phyloP scores from a whole-genome alignment of 2,329 filamentous ascomycete species.

The Nemania serpens region DNA sequence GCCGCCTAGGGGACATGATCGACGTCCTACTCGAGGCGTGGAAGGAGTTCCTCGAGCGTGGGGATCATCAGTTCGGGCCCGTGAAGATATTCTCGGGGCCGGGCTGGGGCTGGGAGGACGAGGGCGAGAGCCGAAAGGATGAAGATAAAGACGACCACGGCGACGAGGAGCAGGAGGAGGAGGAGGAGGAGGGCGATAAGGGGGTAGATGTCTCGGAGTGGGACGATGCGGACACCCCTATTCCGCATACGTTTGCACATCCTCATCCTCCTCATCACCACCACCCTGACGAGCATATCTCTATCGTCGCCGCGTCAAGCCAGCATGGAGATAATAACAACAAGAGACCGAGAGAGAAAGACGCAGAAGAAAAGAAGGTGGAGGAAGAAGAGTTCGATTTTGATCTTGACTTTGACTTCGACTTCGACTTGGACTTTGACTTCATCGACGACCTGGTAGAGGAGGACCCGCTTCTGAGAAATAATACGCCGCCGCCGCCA shows the following conservation, averaged over 20 bases:
- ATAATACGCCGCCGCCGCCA: too few relatives aligned
- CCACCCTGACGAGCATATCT: too few relatives aligned
- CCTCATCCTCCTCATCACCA: too few relatives aligned
- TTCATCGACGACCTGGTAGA: slow-evolving; percentile 32
- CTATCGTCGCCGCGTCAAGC: too few relatives aligned
- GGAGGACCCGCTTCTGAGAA: too few relatives aligned
- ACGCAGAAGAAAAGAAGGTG: too few relatives aligned
- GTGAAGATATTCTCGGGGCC: neutral
- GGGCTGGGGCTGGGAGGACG: too few relatives aligned
- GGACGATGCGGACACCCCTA: slow-evolving; percentile 31
- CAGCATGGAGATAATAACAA: neutral
- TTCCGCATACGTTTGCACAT: neutral
- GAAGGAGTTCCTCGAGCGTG: slow-evolving; percentile 24
- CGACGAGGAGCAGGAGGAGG: neutral
- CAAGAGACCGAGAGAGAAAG: neutral
- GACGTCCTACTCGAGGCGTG: slow-evolving; percentile 28
- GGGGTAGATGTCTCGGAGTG: too few relatives aligned
- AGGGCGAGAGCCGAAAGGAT: neutral
- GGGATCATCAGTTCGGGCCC: slow-evolving; percentile 3
- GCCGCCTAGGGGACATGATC: slow-evolving; percentile 17
- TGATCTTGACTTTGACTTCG: too few relatives aligned
- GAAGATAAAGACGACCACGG: neutral
- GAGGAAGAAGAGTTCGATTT: too few relatives aligned
- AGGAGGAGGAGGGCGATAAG: neutral
- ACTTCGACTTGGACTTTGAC: slow-evolving; percentile 3